phyloP scores from a whole-genome alignment of 306 rosid genomes.

The Oxytropis ochrocephala region DNA sequence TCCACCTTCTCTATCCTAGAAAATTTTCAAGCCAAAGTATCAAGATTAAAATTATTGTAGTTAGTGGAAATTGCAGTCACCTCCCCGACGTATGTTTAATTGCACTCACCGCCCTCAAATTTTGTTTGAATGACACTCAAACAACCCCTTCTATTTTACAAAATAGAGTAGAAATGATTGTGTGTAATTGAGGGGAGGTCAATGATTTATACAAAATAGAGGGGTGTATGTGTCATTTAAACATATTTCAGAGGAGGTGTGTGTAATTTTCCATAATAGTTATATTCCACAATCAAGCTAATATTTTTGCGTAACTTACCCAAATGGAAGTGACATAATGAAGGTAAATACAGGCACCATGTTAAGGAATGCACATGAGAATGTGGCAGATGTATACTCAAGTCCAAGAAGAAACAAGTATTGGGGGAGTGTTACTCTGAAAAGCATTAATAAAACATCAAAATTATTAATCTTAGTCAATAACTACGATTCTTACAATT shows the following conservation, averaged over 20 bases:
- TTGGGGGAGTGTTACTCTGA: constrained; percentile 65
- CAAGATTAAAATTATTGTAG: not conserved
- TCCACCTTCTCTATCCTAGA: constrained; percentile 69
- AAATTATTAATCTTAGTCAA: not conserved
- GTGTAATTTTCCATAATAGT: not conserved
- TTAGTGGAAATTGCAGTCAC: too few species aligned
- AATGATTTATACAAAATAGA: too few species aligned
- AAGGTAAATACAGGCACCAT: constrained; percentile 77
- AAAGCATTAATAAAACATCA: constrained; percentile 4
- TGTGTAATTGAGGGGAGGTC: too few species aligned
- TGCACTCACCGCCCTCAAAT: too few species aligned
- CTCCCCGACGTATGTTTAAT: too few species aligned
- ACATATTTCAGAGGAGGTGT: too few species aligned
- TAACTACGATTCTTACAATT: not conserved
- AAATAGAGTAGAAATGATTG: too few species aligned
- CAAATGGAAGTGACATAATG: constrained; percentile 65
- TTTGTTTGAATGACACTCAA: too few species aligned
- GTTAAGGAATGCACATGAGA: constrained; percentile 86
- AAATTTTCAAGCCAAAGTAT: not conserved
- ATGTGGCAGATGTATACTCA: constrained; percentile 64
- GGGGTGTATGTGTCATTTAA: too few species aligned
- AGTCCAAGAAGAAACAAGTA: constrained; percentile 74
- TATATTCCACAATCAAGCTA: not conserved
- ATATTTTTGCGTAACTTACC: constrained; percentile 34
- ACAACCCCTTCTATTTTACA: too few species aligned